Evolutionary conservation across 805 yeast genomes (phyloP).

Genomic region (Candida insectorum): DNA sequence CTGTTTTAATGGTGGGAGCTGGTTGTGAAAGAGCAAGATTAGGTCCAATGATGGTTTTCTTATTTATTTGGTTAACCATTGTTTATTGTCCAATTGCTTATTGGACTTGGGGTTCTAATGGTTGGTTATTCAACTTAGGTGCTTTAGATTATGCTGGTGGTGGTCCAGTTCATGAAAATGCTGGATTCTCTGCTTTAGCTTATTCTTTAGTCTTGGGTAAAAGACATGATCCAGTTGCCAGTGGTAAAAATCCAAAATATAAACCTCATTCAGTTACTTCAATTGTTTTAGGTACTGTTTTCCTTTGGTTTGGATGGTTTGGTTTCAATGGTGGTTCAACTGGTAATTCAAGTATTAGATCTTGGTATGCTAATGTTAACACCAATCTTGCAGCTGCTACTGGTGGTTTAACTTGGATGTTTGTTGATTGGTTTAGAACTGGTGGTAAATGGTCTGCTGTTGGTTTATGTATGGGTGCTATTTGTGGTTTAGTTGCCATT

Average conservation of each 20-base stretch:
- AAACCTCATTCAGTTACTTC: conserved; percentile 91
- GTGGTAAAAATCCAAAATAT: conserved; percentile 75
- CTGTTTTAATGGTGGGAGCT: conserved; percentile 93
- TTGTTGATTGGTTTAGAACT: conserved; percentile 80
- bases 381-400: conserved; percentile 91
- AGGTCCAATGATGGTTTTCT: conserved; percentile 93
- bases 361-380: conserved; percentile 90
- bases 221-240: conserved; percentile 78
- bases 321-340: conserved; percentile 99
- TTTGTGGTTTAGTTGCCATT: conserved; percentile 91
- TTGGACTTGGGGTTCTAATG: conserved; percentile 96
- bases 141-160: conserved; percentile 97
- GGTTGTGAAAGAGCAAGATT: conserved; percentile 96
- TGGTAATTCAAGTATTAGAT: conserved; percentile 88
- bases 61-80: conserved; percentile 90
- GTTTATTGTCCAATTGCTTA: conserved; percentile 95
- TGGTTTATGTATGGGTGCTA: conserved; percentile 90
- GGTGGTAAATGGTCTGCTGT: conserved; percentile 91
- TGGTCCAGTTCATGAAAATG: conserved; percentile 94
- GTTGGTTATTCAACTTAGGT: conserved; percentile 85
- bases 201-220: conserved; percentile 90
- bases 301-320: conserved; percentile 98
- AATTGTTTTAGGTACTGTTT: conserved; percentile 87
- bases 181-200: conserved; percentile 93
- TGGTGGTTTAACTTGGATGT: conserved; percentile 94